These are phyloP conservation scores for Afroboletus lepidellus DNA, from an alignment of 1,284 basidiomycete genomes.

Conservation along the genomic window DNA sequence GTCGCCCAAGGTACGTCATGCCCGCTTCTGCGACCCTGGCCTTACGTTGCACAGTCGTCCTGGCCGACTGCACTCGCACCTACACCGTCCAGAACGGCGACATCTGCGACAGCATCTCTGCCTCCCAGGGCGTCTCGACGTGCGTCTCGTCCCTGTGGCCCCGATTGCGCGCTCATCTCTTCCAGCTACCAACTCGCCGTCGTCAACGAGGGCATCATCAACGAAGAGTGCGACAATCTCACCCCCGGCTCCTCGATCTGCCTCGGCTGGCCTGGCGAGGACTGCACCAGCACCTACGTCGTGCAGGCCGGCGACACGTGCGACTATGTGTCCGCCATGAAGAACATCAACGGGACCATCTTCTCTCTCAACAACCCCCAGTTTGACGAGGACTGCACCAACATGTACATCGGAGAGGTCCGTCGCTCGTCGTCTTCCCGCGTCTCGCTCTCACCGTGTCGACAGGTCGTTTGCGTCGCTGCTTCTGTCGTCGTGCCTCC, in stretches of 20 bases:
- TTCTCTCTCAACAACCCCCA: constrained; percentile 66
- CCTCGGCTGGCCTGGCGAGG: constrained; percentile 46
- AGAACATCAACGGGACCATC: constrained; percentile 49
- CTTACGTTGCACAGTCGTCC: constrained; percentile 34
- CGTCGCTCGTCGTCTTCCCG: not conserved
- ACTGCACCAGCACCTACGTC: constrained; percentile 49
- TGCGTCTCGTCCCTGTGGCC: constrained; percentile 28
- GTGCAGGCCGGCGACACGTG: constrained; percentile 54
- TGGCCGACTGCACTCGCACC: constrained; percentile 52
- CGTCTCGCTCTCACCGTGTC: not conserved
- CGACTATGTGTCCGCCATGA: constrained; percentile 38
- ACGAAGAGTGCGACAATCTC: constrained; percentile 59
- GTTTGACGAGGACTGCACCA: no score
- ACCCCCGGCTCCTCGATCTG: constrained; percentile 46
- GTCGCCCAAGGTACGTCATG: constrained; percentile 42
- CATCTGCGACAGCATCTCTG: constrained; percentile 68
- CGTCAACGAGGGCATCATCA: constrained; percentile 51
- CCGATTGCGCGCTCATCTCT: not conserved
- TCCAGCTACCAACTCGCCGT: constrained; percentile 70
- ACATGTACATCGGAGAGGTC: constrained; percentile 70
- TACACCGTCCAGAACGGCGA: constrained; percentile 64
- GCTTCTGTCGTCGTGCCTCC: constrained; percentile 40
- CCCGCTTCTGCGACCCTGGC: constrained; percentile 6
- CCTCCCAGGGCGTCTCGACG: constrained; percentile 64
- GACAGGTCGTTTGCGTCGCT: constrained; percentile 55